Conservation (phyloP, 164 flowering plant species). For the Macadamia integrifolia region DNA sequence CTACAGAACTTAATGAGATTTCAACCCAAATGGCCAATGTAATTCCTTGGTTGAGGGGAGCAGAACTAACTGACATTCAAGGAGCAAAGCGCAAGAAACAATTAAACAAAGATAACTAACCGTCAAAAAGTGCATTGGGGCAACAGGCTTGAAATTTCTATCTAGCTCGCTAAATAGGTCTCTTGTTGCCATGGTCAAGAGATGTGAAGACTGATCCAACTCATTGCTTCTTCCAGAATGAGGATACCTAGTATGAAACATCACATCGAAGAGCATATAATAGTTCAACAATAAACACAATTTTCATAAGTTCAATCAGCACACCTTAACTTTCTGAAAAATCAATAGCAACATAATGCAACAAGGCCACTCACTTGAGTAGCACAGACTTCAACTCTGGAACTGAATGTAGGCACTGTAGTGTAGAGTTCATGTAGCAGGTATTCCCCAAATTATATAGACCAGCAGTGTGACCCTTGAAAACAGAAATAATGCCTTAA, state of each 20-base stretch:
- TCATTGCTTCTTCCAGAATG: conserved; percentile 61
- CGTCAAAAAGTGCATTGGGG: conserved; percentile 98
- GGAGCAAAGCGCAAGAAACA: background rate
- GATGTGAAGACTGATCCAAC: conserved; percentile 83
- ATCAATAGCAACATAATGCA: background rate
- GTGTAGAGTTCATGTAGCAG: conserved; percentile 97
- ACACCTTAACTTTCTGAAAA: background rate
- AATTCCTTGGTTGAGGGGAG: too few relatives aligned
- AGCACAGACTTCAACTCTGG: conserved; percentile 95
- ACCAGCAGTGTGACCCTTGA: conserved; percentile 92
- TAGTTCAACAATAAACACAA: conserved; percentile 1
- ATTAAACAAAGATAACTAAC: conserved; percentile 33
- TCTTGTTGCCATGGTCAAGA: conserved; percentile 78
- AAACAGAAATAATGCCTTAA: conserved; percentile 3
- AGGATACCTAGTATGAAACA: conserved; percentile 45
- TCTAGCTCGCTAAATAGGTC: conserved; percentile 87
- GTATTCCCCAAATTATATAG: conserved; percentile 86
- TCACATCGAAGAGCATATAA: background rate
- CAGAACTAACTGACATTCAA: background rate
- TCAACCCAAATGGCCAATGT: too few relatives aligned
- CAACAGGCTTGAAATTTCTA: conserved; percentile 78
- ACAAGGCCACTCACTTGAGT: conserved; percentile 40
- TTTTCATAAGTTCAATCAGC: background rate
- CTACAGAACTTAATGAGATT: too few relatives aligned
- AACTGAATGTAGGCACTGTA: conserved; percentile 94